Conservation (phyloP, 2,329 filamentous ascomycete genomes). For the Pyrenochaeta sp. region DNA sequence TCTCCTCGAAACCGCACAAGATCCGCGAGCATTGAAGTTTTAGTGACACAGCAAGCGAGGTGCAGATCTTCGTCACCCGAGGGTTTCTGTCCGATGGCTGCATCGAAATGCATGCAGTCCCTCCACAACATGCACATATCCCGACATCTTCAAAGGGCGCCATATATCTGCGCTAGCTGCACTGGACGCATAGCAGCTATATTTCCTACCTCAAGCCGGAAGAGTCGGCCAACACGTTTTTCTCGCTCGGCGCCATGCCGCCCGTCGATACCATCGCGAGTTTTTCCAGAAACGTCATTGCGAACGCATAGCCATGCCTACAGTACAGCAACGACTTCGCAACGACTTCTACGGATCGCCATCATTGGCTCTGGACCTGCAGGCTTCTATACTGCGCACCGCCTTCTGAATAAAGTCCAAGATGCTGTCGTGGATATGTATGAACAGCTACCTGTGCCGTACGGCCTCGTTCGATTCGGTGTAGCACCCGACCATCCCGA, state of each 20-base stretch:
- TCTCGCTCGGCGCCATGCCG: conserved; percentile 9
- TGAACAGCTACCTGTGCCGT: conserved; percentile 90
- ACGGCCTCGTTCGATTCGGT: conserved; percentile 89
- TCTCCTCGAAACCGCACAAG: neutral
- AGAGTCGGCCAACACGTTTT: conserved; percentile 8
- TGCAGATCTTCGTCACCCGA: neutral
- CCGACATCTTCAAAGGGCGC: conserved; percentile 16
- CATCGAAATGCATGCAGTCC: conserved; percentile 10
- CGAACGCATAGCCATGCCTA: conserved; percentile 26
- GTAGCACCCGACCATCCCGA: conserved; percentile 99
- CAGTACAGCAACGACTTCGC: conserved; percentile 25
- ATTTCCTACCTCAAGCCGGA: neutral
- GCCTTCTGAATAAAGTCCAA: conserved; percentile 78
- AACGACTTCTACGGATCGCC: conserved; percentile 76
- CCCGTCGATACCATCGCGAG: conserved; percentile 10
- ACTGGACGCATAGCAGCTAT: conserved; percentile 22
- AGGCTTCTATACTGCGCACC: conserved; percentile 92
- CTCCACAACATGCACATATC: conserved; percentile 33
- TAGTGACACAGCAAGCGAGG: neutral
- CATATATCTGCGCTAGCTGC: conserved; percentile 41
- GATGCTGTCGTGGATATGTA: conserved; percentile 91
- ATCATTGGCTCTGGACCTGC: conserved; percentile 93
- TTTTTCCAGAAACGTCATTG: neutral
- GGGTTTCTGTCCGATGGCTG: conserved; percentile 6
- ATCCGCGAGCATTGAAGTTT: neutral